Evolutionary conservation across 2,329 filamentous ascomycete genomes (phyloP).

Genomic region (Didymosphaeria variabile): DNA sequence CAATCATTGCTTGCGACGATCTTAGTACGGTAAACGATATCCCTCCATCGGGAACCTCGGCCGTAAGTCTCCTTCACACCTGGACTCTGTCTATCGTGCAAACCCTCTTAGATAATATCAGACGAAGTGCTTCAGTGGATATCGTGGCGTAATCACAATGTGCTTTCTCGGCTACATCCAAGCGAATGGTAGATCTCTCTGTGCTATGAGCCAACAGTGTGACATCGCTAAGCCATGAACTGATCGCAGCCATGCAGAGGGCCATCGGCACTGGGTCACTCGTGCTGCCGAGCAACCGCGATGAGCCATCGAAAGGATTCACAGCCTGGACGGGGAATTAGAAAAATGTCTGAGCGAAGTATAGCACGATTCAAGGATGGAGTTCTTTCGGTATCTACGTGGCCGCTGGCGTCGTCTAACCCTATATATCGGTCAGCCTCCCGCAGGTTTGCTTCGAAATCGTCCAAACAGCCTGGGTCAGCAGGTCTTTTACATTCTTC

Average conservation of each 20-base stretch:
- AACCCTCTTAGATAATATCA: not conserved
- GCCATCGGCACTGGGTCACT: not conserved
- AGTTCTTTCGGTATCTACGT: not conserved
- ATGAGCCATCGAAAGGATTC: too few relatives aligned
- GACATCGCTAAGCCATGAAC: not conserved
- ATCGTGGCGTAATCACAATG: not conserved
- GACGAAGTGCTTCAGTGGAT: not conserved
- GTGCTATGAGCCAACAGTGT: not conserved
- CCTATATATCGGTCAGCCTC: not conserved
- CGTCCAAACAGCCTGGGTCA: not conserved
- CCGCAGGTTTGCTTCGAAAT: not conserved
- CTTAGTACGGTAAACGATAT: conserved; percentile 3
- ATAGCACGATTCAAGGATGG: not conserved
- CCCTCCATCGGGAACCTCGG: conserved; percentile 3
- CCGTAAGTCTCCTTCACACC: not conserved
- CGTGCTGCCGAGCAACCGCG: conserved; percentile 3
- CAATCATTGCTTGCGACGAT: not conserved
- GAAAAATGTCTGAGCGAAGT: not conserved
- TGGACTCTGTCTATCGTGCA: not conserved
- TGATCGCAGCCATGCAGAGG: not conserved
- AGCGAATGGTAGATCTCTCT: not conserved
- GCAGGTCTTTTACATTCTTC: not conserved
- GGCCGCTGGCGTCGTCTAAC: not conserved
- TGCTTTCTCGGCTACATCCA: not conserved
- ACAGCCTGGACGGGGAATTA: too few relatives aligned